phyloP scores from a whole-genome alignment of 345 rosid species.

The Firmiana major region DNA sequence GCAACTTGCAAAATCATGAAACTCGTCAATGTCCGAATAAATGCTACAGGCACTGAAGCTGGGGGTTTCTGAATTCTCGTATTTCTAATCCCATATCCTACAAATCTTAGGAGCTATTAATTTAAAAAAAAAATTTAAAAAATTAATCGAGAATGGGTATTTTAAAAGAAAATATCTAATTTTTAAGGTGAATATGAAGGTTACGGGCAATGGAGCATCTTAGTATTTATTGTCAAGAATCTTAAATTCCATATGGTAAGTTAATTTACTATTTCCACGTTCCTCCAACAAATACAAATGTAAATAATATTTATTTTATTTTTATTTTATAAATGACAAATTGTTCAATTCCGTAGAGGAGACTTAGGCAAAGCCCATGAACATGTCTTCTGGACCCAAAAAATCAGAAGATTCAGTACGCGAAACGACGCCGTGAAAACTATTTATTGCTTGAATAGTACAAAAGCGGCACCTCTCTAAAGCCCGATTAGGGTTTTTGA shows the following conservation, averaged over 20 bases:
- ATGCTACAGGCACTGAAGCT: too few species aligned
- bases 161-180: not conserved
- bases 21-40: too few species aligned
- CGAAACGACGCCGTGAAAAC: not conserved
- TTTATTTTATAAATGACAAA: not conserved
- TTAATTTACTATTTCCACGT: too few species aligned
- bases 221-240: too few species aligned
- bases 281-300: too few species aligned
- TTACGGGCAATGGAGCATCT: not conserved
- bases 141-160: not conserved
- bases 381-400: not conserved
- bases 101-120: too few species aligned
- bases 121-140: not conserved
- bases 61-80: too few species aligned
- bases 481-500: slow-evolving; percentile 24
- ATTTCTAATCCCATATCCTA: too few species aligned
- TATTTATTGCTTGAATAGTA: not conserved
- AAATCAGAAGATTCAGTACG: not conserved
- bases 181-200: not conserved
- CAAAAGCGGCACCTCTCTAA: too few species aligned
- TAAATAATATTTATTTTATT: too few species aligned
- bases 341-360: not conserved
- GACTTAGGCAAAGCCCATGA: not conserved
- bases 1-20: too few species aligned
- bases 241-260: too few species aligned